These are phyloP conservation scores for Termitomyces sp. DNA, from an alignment of 768 basidiomycete genomes.

Conservation along the genomic window DNA sequence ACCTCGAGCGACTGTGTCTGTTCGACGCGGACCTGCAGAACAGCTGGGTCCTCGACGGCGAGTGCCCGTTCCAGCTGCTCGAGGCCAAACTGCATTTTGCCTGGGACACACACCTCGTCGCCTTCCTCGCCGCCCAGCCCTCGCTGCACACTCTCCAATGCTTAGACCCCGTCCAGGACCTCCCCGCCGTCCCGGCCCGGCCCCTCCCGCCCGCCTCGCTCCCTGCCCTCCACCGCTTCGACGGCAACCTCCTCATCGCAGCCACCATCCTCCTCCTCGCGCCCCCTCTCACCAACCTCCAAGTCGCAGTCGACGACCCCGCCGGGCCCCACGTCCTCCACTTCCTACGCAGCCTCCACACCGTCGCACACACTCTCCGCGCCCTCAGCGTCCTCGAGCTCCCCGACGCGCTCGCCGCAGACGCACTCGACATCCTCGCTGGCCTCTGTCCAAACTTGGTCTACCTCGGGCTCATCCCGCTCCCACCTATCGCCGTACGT, in stretches of 20 bases:
- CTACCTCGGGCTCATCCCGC: slow-evolving; percentile 25
- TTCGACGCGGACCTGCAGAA: background rate
- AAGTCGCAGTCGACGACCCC: slow-evolving; percentile 32
- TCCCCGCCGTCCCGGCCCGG: background rate
- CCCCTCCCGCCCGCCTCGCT: slow-evolving; percentile 20
- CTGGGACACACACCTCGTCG: slow-evolving; percentile 42
- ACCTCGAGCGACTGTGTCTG: background rate
- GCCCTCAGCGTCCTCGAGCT: slow-evolving; percentile 26
- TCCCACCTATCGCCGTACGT: slow-evolving; percentile 23
- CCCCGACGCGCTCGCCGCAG: slow-evolving; percentile 19
- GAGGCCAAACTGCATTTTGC: slow-evolving; percentile 43
- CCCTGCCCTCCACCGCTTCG: slow-evolving; percentile 37
- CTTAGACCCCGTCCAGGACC: slow-evolving; percentile 5
- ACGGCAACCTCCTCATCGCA: slow-evolving; percentile 39
- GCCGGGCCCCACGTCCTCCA: slow-evolving; percentile 14
- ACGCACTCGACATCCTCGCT: slow-evolving; percentile 18
- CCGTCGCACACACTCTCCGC: slow-evolving; percentile 20
- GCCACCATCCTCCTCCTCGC: slow-evolving; percentile 27
- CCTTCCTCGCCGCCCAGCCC: slow-evolving; percentile 44
- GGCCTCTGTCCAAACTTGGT: slow-evolving; percentile 18
- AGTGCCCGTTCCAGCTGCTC: slow-evolving; percentile 30
- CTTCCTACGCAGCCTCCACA: slow-evolving; percentile 26
- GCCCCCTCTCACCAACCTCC: slow-evolving; percentile 39
- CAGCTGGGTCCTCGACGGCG: background rate
- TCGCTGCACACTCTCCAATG: slow-evolving; percentile 35